Evolutionary conservation across 768 basidiomycete species (phyloP).

Genomic region (Amanita thiersii): DNA sequence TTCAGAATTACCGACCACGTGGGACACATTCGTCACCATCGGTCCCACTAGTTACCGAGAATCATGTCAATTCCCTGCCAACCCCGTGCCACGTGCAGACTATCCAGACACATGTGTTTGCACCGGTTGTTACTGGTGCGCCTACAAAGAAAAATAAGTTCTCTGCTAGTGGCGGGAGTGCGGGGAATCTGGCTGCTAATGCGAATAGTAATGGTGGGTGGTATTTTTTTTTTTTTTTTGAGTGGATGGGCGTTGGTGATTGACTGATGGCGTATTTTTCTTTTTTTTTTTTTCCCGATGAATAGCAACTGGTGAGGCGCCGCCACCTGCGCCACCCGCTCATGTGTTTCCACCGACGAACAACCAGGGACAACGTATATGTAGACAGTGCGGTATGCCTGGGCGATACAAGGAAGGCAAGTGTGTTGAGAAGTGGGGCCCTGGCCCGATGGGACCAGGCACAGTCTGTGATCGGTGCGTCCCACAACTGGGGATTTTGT

Average conservation of each 20-base stretch:
- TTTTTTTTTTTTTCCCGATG: slow-evolving; percentile 4
- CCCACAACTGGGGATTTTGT: slow-evolving; percentile 3
- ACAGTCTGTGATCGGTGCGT: slow-evolving; percentile 74
- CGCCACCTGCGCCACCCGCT: slow-evolving; percentile 16
- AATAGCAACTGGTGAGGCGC: slow-evolving; percentile 12
- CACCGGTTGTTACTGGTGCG: slow-evolving; percentile 65
- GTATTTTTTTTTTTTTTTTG: slow-evolving; percentile 6
- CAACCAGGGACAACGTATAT: slow-evolving; percentile 63
- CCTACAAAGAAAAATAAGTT: slow-evolving; percentile 61
- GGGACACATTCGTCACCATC: slow-evolving; percentile 9
- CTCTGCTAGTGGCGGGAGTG: slow-evolving; percentile 15
- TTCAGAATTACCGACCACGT: slow-evolving; percentile 8
- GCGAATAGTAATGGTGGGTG: slow-evolving; percentile 1
- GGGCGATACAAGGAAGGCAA: slow-evolving; percentile 80
- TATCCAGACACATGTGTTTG: slow-evolving; percentile 65
- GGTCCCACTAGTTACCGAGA: slow-evolving; percentile 11
- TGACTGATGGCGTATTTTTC: slow-evolving; percentile 4
- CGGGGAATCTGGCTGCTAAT: slow-evolving; percentile 2
- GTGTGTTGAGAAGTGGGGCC: slow-evolving; percentile 86
- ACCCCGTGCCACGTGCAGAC: slow-evolving; percentile 21
- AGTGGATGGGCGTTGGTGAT: neutral
- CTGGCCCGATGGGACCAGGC: slow-evolving; percentile 75
- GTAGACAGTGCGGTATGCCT: slow-evolving; percentile 64
- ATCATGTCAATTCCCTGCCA: slow-evolving; percentile 10
- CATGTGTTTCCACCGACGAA: slow-evolving; percentile 40